Percentiles rank a stretch among this genome's conserved stretches.
phyloP scores from a whole-genome alignment of 805 yeast genomes.

The Saturnispora besseyi region DNA sequence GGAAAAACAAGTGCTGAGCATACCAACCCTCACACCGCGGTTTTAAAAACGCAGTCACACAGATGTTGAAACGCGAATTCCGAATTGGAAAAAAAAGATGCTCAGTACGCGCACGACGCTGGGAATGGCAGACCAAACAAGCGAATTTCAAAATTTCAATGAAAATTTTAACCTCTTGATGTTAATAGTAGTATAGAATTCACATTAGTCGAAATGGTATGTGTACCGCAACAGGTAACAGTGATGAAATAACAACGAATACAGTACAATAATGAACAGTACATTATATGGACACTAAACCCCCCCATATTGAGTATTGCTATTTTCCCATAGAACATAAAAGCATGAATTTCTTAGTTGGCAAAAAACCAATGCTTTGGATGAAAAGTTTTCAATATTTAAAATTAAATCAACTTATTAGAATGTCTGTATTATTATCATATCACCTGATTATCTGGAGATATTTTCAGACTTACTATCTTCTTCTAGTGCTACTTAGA shows the following conservation, averaged over 20 bases:
- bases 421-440: no score
- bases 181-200: background rate
- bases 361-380: background rate
- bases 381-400: background rate
- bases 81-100: conserved; percentile 1
- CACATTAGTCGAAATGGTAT: conserved; percentile 3
- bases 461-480: no score
- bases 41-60: conserved; percentile 2
- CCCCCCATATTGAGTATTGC: no score
- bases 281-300: background rate
- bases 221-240: background rate
- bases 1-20: background rate
- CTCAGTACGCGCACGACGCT: background rate
- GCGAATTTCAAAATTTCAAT: background rate
- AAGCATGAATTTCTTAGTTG: no score
- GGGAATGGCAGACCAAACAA: background rate
- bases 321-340: no score
- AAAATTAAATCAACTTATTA: no score
- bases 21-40: background rate
- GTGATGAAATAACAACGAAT: background rate
- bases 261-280: background rate
- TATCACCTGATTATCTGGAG: no score
- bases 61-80: background rate
- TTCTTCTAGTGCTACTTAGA: no score
- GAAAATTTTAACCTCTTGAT: conserved; percentile 2